Conservation (phyloP, 169 alveolate genomes). For the Theileria sp. region DNA sequence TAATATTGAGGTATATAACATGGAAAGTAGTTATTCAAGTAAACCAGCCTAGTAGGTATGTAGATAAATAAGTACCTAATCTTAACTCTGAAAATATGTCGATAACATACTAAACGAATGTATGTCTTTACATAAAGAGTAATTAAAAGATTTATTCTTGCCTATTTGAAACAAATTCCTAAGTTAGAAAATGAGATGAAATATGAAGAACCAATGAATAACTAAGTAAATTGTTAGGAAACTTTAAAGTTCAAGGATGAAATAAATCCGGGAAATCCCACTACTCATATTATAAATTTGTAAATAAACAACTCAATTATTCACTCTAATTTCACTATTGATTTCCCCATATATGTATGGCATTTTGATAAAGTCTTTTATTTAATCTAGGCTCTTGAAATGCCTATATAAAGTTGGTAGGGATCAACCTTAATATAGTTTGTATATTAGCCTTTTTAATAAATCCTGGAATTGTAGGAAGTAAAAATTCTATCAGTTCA, state of each 20-base stretch:
- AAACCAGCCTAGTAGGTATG: no score
- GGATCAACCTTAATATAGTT: neutral
- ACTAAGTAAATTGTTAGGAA: neutral
- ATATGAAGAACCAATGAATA: neutral
- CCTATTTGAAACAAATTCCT: neutral
- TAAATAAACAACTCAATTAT: neutral
- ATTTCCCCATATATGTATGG: neutral
- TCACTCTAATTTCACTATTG: neutral
- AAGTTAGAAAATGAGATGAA: neutral
- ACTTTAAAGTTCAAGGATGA: neutral
- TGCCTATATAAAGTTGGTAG: neutral
- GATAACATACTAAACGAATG: no score
- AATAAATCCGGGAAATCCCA: neutral
- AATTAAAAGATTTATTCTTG: neutral
- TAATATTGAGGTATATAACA: no score
- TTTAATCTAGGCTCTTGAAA: neutral
- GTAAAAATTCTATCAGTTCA: no score
- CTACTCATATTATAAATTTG: neutral
- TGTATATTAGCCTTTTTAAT: neutral
- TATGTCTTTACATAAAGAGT: neutral
- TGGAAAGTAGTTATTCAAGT: no score
- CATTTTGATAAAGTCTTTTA: neutral
- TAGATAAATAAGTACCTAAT: no score
- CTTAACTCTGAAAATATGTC: no score
- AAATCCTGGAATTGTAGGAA: neutral